Evolutionary conservation across 306 rosid species (phyloP), one percentile per base, ranked within the genome.

Genomic region (Vigna trinervia): DNA sequence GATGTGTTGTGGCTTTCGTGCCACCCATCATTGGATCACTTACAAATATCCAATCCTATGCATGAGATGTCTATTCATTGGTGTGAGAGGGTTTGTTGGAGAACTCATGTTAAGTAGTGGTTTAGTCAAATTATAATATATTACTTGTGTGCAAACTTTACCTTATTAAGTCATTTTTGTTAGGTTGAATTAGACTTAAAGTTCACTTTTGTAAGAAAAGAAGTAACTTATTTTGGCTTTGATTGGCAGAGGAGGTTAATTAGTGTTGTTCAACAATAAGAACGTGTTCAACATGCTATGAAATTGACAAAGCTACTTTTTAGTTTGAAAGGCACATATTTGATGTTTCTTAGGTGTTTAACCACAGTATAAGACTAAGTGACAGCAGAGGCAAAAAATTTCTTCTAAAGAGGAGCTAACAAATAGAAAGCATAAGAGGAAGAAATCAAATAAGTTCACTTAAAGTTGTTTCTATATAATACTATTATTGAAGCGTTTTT

Each of bases 211-310:
- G 3, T 30, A 30, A 30, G 34, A 30, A 30, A 30, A 30, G 32
- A 34, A 7, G n/a, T 71, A 15, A 22, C 45, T 69, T 41, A 26
- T 53, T 54, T 70, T 19, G 73, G 23, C 59, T 61, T 32, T 28
- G 10, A 53, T 65, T 17, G 39, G 51, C 5, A 39, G 30, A 50
- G 77, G 68, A 58, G 80, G 61, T 72, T 60, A 32, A 41, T 41
- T 69, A 12, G n/a, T 77, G 45, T 39, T 39, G 45, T 39, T 39
- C 11, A 7, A 39, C 10, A 23, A 7, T 43, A 30, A 60, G 60
- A 47, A 53, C 48, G 14, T 60, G 61, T 28, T 74, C 53, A 62
- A 46, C 23, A 9, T 61, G 20, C 59, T 48, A 3, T 61, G 50
- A 30, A 60, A 28, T 46, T 45, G 47, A 60, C 10, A 48, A 46